Conservation (phyloP, 1,139 yeast genomes). For the Geotrichum phurueaensis region DNA sequence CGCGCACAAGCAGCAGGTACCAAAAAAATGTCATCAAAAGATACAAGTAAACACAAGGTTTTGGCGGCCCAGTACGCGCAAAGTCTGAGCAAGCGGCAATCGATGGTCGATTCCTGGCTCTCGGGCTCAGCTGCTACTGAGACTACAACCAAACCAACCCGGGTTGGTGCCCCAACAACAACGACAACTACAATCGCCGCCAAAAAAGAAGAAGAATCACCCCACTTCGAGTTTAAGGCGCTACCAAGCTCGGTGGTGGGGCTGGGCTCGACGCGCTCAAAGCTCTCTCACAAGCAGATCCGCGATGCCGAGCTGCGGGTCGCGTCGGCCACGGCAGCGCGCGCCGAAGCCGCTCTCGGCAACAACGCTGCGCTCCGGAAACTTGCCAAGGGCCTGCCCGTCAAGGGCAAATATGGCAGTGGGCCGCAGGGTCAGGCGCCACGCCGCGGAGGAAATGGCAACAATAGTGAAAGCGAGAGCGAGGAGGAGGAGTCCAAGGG, state of each 20-base stretch:
- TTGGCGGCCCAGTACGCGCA: background rate
- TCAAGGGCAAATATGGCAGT: background rate
- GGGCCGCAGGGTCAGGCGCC: background rate
- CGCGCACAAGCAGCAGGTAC: too few relatives aligned
- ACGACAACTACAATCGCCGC: background rate
- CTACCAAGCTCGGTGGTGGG: slow-evolving; percentile 12
- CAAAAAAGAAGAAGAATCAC: background rate
- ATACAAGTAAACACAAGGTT: background rate
- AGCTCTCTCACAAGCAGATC: slow-evolving; percentile 1
- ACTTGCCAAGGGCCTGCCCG: background rate
- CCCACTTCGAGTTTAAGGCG: background rate
- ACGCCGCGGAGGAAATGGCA: background rate
- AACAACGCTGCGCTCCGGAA: background rate
- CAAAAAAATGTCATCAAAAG: background rate
- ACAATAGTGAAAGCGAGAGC: slow-evolving; percentile 3
- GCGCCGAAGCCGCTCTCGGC: background rate
- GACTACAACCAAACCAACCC: background rate
- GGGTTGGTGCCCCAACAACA: background rate
- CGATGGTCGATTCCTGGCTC: slow-evolving; percentile 9
- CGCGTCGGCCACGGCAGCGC: background rate
- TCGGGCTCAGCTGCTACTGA: background rate
- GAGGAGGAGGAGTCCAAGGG: background rate
- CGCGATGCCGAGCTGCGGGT: background rate
- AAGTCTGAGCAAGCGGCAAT: background rate
- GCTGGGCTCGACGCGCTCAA: slow-evolving; percentile 13